Evolutionary conservation across 1,139 yeast genomes (phyloP).

Genomic region (Yamadazyma diospyri): DNA sequence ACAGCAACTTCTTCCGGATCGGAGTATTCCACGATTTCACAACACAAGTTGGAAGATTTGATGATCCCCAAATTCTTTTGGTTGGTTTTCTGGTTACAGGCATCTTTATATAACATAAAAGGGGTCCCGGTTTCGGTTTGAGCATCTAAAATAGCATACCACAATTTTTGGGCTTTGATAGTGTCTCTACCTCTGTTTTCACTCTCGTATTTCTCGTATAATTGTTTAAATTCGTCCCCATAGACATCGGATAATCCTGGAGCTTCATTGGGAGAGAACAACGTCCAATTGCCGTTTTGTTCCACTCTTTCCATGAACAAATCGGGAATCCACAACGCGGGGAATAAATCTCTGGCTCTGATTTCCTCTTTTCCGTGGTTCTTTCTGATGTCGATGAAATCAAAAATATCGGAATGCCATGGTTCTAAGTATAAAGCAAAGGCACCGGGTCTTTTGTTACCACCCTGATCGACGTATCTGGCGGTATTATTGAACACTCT

Average conservation of each 20-base stretch:
- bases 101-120: slow-evolving; percentile 85
- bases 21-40: slow-evolving; percentile 87
- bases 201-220: slow-evolving; percentile 68
- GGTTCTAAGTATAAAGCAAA: slow-evolving; percentile 87
- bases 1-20: slow-evolving; percentile 88
- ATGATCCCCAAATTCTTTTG: slow-evolving; percentile 86
- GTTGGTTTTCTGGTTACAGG: slow-evolving; percentile 78
- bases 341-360: slow-evolving; percentile 85
- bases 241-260: slow-evolving; percentile 77
- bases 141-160: slow-evolving; percentile 84
- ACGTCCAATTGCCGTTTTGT: slow-evolving; percentile 73
- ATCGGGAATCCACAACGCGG: slow-evolving; percentile 92
- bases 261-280: slow-evolving; percentile 86
- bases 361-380: slow-evolving; percentile 91
- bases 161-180: slow-evolving; percentile 80
- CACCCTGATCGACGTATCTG: slow-evolving; percentile 91
- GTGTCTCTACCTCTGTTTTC: slow-evolving; percentile 70
- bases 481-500: slow-evolving; percentile 90
- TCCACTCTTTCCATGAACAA: slow-evolving; percentile 87
- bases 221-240: slow-evolving; percentile 74
- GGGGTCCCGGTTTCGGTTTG: slow-evolving; percentile 95
- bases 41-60: slow-evolving; percentile 85
- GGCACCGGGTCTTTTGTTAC: slow-evolving; percentile 93
- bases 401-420: slow-evolving; percentile 88
- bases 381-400: slow-evolving; percentile 78